Percentiles rank a stretch among this genome's conserved stretches.
phyloP scores from a whole-genome alignment of 2,329 filamentous ascomycete species.

The Hawksworthiomyces lignivorus region DNA sequence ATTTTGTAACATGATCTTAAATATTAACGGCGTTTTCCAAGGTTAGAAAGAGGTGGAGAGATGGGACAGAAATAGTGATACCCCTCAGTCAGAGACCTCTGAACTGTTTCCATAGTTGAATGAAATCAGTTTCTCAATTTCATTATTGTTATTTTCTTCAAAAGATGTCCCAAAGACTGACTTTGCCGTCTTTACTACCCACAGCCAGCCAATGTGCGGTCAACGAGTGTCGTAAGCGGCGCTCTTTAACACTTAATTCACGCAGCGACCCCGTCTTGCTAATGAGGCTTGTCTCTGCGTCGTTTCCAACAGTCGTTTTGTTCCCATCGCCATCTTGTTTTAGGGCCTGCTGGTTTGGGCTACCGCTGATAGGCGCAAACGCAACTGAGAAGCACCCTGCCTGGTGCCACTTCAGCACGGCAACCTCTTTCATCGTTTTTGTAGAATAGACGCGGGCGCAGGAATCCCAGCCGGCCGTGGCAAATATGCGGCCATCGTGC shows the following conservation, averaged over 20 bases:
- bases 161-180: slow-evolving; percentile 94
- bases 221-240: slow-evolving; percentile 56
- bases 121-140: not conserved
- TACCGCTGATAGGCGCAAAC: slow-evolving; percentile 47
- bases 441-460: slow-evolving; percentile 72
- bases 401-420: slow-evolving; percentile 90
- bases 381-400: slow-evolving; percentile 76
- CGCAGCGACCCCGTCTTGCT: slow-evolving; percentile 11
- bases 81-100: not conserved
- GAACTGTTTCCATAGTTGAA: not conserved
- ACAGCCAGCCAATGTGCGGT: slow-evolving; percentile 81
- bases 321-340: not conserved
- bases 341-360: not conserved
- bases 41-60: too few relatives aligned
- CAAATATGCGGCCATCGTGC: slow-evolving; percentile 74
- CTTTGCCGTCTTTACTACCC: slow-evolving; percentile 89
- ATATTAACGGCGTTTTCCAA: too few relatives aligned
- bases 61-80: too few relatives aligned
- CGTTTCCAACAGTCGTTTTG: not conserved
- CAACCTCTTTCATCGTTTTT: slow-evolving; percentile 77
- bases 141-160: slow-evolving; percentile 25
- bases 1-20: too few relatives aligned
- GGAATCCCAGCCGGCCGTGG: slow-evolving; percentile 89
- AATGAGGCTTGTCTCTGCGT: not conserved
- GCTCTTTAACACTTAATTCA: slow-evolving; percentile 50